Conservation (phyloP, 805 yeast genomes). For the Spathaspora sp. region DNA sequence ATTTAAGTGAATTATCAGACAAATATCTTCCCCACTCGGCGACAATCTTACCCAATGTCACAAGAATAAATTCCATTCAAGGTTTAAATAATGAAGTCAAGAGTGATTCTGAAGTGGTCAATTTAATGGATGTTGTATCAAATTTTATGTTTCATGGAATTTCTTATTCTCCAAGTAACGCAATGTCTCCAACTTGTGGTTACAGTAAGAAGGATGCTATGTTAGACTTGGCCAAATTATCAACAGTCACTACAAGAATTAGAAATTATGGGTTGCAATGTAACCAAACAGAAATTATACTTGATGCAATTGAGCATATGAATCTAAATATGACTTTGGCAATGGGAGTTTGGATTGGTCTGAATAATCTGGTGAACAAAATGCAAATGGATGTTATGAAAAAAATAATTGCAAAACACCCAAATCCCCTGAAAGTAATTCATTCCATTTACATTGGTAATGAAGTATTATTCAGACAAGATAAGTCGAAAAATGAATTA, state of each 20-base stretch:
- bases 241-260: constrained; percentile 56
- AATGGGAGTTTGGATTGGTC: constrained; percentile 62
- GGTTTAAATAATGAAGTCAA: constrained; percentile 31
- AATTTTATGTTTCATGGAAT: constrained; percentile 48
- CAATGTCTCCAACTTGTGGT: constrained; percentile 54
- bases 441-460: constrained; percentile 58
- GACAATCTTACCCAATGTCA: background rate
- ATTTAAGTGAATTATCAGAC: constrained; percentile 3
- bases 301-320: constrained; percentile 50
- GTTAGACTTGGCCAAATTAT: constrained; percentile 53
- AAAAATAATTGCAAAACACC: constrained; percentile 37
- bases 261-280: constrained; percentile 63
- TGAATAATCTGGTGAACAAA: constrained; percentile 40
- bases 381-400: constrained; percentile 46
- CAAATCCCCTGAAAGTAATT: constrained; percentile 34
- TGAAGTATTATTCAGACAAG: constrained; percentile 57
- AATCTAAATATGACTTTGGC: constrained; percentile 54
- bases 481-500: constrained; percentile 35
- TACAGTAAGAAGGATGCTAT: constrained; percentile 44
- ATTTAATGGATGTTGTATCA: constrained; percentile 30
- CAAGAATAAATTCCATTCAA: constrained; percentile 9
- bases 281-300: constrained; percentile 47
- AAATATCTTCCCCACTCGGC: constrained; percentile 1
- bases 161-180: constrained; percentile 56
- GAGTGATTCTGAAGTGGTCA: constrained; percentile 29